A percentile compares a stretch with the other conserved stretches of the same genome.
Evolutionary conservation across 1,284 basidiomycete genomes (phyloP).

Genomic region (Puccinia triticina): DNA sequence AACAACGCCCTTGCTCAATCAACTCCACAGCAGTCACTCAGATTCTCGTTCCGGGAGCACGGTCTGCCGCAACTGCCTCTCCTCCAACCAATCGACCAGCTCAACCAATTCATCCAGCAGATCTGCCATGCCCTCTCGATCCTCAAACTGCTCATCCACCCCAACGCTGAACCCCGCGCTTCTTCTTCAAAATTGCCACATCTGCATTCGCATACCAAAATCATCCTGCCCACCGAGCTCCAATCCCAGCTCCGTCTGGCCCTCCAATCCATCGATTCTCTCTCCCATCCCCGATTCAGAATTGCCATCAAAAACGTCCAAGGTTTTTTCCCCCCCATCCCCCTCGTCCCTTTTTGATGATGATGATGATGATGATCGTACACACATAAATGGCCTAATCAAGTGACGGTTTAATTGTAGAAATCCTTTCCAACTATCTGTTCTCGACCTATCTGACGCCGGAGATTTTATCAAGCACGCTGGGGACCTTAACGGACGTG

Average conservation of each 20-base stretch:
- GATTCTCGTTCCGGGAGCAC: background rate
- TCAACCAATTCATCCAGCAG: conserved; percentile 4
- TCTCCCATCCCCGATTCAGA: conserved; percentile 39
- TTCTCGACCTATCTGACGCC: conserved; percentile 41
- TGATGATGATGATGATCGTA: too few relatives aligned
- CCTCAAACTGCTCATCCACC: conserved; percentile 15
- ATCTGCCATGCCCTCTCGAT: conserved; percentile 34
- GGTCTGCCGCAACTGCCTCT: conserved; percentile 19
- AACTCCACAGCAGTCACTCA: conserved; percentile 13
- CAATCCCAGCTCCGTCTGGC: background rate
- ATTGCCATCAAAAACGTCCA: conserved; percentile 23
- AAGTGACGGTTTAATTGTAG: background rate
- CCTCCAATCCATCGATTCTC: conserved; percentile 7
- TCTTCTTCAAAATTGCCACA: background rate
- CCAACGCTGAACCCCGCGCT: background rate
- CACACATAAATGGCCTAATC: too few relatives aligned
- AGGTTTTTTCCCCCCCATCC: conserved; percentile 22
- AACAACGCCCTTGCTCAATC: too few relatives aligned
- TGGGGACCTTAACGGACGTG: conserved; percentile 23
- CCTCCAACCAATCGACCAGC: conserved; percentile 2
- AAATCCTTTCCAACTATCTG: conserved; percentile 41
- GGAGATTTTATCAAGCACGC: conserved; percentile 18
- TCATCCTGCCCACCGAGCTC: conserved; percentile 13
- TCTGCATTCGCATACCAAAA: background rate
- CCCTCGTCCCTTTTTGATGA: too few relatives aligned